phyloP scores from a whole-genome alignment of 306 rosid genomes.

The Acacia confusa region DNA sequence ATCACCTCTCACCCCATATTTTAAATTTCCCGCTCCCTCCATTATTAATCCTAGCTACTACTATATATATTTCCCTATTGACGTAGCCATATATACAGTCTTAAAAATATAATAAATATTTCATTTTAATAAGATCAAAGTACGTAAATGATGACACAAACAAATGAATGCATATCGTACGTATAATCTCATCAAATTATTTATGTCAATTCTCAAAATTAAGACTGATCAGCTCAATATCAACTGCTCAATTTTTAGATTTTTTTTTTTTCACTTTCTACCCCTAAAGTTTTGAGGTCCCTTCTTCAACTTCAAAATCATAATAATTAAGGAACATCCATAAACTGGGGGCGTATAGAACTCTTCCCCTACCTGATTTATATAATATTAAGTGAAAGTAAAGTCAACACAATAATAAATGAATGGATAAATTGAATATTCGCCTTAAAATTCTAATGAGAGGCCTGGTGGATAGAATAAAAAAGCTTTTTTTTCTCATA shows the following conservation, averaged over 20 bases:
- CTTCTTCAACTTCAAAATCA: not conserved
- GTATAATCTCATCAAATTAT: not conserved
- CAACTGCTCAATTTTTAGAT: not conserved
- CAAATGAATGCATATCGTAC: not conserved
- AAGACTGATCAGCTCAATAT: not conserved
- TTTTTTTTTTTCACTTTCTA: not conserved
- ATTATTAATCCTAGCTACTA: not conserved
- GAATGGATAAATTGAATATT: too few relatives aligned
- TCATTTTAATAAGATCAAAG: not conserved
- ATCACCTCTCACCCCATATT: not conserved
- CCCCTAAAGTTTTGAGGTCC: not conserved
- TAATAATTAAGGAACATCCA: not conserved
- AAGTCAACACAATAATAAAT: too few relatives aligned
- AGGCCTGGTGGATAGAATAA: fast-evolving
- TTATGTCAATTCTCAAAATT: not conserved
- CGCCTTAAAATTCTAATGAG: too few relatives aligned
- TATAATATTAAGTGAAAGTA: too few relatives aligned
- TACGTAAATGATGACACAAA: not conserved
- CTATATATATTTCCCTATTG: not conserved
- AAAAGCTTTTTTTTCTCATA: too few relatives aligned
- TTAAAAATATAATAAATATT: not conserved
- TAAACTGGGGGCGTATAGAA: not conserved
- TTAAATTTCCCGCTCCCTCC: conserved; percentile 11
- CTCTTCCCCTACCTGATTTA: too few relatives aligned
- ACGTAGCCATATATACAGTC: too few relatives aligned